phyloP scores from a whole-genome alignment of 169 alveolate genomes.

The Plasmodium coatneyi region DNA sequence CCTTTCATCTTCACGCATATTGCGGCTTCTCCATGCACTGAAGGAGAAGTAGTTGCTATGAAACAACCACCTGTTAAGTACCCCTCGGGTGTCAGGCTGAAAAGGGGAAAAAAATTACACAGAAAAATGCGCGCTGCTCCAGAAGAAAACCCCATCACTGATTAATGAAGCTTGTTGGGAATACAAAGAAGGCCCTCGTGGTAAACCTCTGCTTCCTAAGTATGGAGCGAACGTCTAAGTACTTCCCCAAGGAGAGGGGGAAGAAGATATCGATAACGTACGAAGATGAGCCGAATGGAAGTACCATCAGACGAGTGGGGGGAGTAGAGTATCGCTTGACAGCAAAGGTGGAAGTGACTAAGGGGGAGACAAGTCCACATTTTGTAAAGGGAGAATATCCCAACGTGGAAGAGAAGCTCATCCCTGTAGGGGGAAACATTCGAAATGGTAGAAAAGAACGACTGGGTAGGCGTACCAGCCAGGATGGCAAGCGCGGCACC shows the following conservation, averaged over 20 bases:
- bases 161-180: conserved; percentile 19
- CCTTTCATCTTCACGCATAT: no score
- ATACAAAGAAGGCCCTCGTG: conserved; percentile 14
- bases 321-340: neutral
- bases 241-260: conserved; percentile 14
- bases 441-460: neutral
- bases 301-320: neutral
- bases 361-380: neutral
- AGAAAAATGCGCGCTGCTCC: neutral
- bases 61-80: no score
- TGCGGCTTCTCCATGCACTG: no score
- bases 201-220: conserved; percentile 19
- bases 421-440: neutral
- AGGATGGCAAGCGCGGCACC: neutral
- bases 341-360: neutral
- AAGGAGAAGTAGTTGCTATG: no score
- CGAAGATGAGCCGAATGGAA: neutral
- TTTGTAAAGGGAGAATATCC: neutral
- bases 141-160: neutral
- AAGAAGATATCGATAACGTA: conserved; percentile 34
- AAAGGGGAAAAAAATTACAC: neutral
- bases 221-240: conserved; percentile 46
- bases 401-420: neutral
- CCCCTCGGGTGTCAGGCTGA: no score
- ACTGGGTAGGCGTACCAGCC: neutral